Percentiles rank a stretch among this genome's conserved stretches.
Evolutionary conservation across 345 rosid species (phyloP).

Genomic region (Hypericum perforatum): DNA sequence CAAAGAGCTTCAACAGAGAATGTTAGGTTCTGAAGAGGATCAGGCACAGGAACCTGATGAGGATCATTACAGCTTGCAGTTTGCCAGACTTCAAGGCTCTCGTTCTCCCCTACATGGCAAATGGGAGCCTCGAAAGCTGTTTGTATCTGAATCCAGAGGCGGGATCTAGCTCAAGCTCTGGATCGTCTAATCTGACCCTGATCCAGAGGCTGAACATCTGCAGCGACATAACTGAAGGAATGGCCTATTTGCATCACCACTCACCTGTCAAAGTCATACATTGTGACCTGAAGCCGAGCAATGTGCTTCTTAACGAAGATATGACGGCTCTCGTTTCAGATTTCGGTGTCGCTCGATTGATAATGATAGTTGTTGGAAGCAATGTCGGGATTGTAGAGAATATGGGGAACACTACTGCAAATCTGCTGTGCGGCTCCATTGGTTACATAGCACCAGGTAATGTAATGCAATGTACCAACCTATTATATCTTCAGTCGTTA

Average conservation of each 20-base stretch:
- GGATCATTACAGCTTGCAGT: slow-evolving; percentile 51
- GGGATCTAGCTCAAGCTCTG: slow-evolving; percentile 18
- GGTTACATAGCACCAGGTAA: slow-evolving; percentile 65
- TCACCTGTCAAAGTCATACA: slow-evolving; percentile 47
- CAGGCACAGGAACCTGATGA: slow-evolving; percentile 44
- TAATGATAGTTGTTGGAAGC: slow-evolving; percentile 27
- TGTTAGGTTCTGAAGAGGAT: slow-evolving; percentile 49
- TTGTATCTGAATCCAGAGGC: slow-evolving; percentile 32
- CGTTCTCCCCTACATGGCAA: slow-evolving; percentile 47
- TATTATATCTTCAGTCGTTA: slow-evolving; percentile 1
- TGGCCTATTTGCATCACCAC: slow-evolving; percentile 61
- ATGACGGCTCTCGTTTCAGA: slow-evolving; percentile 57
- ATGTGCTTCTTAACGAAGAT: slow-evolving; percentile 52
- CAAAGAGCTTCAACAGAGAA: slow-evolving; percentile 50
- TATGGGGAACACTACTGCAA: slow-evolving; percentile 43
- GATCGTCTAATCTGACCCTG: slow-evolving; percentile 36
- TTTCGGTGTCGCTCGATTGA: slow-evolving; percentile 46
- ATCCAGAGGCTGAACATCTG: slow-evolving; percentile 43
- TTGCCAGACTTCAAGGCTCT: slow-evolving; percentile 51
- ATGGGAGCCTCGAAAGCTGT: slow-evolving; percentile 42
- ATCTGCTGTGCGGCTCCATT: slow-evolving; percentile 35
- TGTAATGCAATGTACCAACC: neutral
- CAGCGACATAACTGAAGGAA: slow-evolving; percentile 50
- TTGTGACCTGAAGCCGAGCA: slow-evolving; percentile 54
- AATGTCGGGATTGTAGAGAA: slow-evolving; percentile 25